phyloP scores from a whole-genome alignment of 2,329 filamentous ascomycete genomes.

The Trichoderma afroharzianum region DNA sequence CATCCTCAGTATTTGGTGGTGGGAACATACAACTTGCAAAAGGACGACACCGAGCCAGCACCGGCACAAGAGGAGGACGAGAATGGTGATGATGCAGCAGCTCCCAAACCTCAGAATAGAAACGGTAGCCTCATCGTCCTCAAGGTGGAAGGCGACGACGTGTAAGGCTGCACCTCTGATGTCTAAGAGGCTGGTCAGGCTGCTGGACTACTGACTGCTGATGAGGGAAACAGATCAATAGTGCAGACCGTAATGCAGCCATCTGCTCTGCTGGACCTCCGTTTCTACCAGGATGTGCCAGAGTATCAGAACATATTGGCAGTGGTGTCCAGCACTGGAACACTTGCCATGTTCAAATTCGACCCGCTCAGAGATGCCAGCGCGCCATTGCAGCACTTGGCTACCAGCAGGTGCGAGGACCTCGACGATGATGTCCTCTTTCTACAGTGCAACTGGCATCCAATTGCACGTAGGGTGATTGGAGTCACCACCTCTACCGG shows the following conservation, averaged over 20 bases:
- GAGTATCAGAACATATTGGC: conserved; percentile 55
- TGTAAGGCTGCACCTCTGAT: conserved; percentile 47
- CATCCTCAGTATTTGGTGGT: conserved; percentile 67
- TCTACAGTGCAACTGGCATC: conserved; percentile 72
- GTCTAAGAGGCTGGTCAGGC: not conserved
- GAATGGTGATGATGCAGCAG: not conserved
- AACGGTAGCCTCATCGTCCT: conserved; percentile 73
- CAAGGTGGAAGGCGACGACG: conserved; percentile 44
- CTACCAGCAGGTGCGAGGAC: conserved; percentile 43
- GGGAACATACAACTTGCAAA: conserved; percentile 78
- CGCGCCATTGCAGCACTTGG: conserved; percentile 38
- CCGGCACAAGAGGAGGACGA: not conserved
- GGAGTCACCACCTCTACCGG: conserved; percentile 71
- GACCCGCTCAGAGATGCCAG: conserved; percentile 34
- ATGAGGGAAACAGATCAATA: conserved; percentile 19
- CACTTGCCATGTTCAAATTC: conserved; percentile 61
- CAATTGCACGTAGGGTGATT: conserved; percentile 50
- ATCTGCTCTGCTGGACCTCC: conserved; percentile 79
- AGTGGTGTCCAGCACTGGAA: conserved; percentile 73
- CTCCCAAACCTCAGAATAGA: conserved; percentile 53
- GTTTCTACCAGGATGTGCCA: conserved; percentile 59
- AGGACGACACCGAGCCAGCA: conserved; percentile 30
- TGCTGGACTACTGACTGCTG: not conserved
- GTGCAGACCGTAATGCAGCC: conserved; percentile 60
- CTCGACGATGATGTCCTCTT: conserved; percentile 61